Evolutionary conservation across 106 monocot genomes (phyloP).

Genomic region (Gastrodia elata): DNA sequence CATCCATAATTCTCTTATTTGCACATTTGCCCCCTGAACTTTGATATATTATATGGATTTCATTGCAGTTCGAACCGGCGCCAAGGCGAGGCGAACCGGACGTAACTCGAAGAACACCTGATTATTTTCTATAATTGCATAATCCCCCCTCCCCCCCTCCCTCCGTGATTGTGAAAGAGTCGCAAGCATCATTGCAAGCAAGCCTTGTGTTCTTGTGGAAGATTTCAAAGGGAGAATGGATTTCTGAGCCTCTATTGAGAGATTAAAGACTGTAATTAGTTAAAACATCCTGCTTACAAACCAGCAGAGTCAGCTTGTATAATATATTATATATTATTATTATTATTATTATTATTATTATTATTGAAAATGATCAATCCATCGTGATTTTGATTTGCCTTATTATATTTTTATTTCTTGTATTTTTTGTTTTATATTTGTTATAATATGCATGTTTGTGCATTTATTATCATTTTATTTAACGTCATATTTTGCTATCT

Average conservation of each 20-base stretch:
- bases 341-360: no score
- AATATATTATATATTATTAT: no score
- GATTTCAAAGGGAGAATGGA: not conserved
- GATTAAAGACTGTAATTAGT: constrained; percentile 3
- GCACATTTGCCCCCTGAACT: no score
- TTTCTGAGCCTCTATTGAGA: not conserved
- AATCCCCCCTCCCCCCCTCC: no score
- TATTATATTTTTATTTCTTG: no score
- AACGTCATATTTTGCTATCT: no score
- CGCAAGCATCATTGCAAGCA: not conserved
- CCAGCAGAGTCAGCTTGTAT: constrained; percentile 1
- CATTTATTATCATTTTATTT: no score
- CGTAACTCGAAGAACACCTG: constrained; percentile 62
- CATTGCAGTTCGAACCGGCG: constrained; percentile 58
- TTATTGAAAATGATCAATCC: no score
- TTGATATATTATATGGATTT: no score
- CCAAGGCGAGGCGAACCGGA: constrained; percentile 70
- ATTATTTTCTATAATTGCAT: constrained; percentile 47
- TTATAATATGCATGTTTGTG: no score
- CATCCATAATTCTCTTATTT: no score
- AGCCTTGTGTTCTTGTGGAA: not conserved
- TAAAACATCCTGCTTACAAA: not conserved
- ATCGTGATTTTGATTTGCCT: no score
- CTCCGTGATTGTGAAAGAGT: not conserved
- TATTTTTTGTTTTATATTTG: not conserved